phyloP scores from a whole-genome alignment of 2,329 filamentous ascomycete genomes.

The Colletotrichum aenigma region DNA sequence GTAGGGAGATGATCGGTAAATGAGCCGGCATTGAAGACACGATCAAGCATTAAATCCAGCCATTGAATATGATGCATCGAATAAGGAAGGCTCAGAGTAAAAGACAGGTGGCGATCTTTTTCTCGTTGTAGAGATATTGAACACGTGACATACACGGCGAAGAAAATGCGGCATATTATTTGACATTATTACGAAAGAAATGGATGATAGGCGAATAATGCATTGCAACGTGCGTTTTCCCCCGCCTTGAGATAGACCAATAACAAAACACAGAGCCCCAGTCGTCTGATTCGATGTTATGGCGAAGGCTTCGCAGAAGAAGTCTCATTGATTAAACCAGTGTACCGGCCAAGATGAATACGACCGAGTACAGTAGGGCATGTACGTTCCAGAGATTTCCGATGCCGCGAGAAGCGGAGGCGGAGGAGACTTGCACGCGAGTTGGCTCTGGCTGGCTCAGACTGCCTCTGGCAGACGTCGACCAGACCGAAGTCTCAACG shows the following conservation, averaged over 20 bases:
- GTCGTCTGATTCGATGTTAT: fast-evolving
- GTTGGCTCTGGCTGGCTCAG: neutral
- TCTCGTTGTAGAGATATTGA: neutral
- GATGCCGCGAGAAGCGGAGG: neutral
- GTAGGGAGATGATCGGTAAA: neutral
- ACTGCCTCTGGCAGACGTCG: neutral
- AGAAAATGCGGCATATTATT: neutral
- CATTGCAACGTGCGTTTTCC: fast-evolving
- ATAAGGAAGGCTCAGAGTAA: neutral
- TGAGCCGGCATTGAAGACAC: neutral
- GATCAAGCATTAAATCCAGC: neutral
- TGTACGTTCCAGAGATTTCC: neutral
- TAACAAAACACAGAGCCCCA: fast-evolving
- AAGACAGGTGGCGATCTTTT: fast-evolving
- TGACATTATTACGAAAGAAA: neutral
- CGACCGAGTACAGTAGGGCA: neutral
- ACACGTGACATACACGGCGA: fast-evolving
- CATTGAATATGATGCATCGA: fast-evolving
- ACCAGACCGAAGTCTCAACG: neutral
- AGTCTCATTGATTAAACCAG: neutral
- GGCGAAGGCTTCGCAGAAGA: neutral
- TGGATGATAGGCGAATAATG: neutral
- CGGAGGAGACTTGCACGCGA: neutral
- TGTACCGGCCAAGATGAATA: neutral
- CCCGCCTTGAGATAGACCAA: neutral